Conservation (phyloP, 2,329 filamentous ascomycete species). For the Pseudogymnoascus sp. region DNA sequence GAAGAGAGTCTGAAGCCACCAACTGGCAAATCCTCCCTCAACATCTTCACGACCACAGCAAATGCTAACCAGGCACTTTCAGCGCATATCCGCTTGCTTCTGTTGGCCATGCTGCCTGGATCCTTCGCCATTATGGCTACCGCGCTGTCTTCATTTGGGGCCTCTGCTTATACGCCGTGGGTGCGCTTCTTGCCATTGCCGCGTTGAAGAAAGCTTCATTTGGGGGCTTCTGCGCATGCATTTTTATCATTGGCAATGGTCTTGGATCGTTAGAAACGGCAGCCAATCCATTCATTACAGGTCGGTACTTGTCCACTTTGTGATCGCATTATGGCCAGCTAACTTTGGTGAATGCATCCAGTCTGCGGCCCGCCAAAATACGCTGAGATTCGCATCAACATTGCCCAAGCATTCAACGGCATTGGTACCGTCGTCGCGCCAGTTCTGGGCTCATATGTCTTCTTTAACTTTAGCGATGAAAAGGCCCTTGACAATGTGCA, state of each 20-base stretch:
- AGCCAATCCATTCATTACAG: slow-evolving; percentile 51
- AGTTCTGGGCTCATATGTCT: slow-evolving; percentile 64
- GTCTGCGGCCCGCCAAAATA: slow-evolving; percentile 51
- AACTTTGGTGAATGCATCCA: not conserved
- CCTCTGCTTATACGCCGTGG: slow-evolving; percentile 56
- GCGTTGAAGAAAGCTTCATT: slow-evolving; percentile 45
- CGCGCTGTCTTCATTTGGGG: slow-evolving; percentile 59
- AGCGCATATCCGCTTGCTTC: slow-evolving; percentile 62
- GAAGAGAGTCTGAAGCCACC: not conserved
- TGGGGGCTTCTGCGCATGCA: slow-evolving; percentile 23
- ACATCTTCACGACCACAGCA: not conserved
- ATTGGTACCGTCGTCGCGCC: slow-evolving; percentile 68
- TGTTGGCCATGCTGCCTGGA: slow-evolving; percentile 57
- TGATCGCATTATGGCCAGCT: not conserved
- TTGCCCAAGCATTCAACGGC: slow-evolving; percentile 71
- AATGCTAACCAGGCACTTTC: not conserved
- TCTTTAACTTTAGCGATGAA: slow-evolving; percentile 55
- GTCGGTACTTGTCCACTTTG: slow-evolving; percentile 19
- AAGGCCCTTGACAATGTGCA: slow-evolving; percentile 52
- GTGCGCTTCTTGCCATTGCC: slow-evolving; percentile 51
- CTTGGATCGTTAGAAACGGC: slow-evolving; percentile 68
- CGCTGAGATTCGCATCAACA: slow-evolving; percentile 67
- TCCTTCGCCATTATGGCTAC: slow-evolving; percentile 56
- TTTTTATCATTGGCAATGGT: slow-evolving; percentile 65
- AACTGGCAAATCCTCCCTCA: not conserved